A percentile compares a stretch with the other conserved stretches of the same genome.
These are phyloP conservation scores for Knoxdaviesia capensis DNA, from an alignment of 2,329 filamentous ascomycete genomes.

Conservation along the genomic window DNA sequence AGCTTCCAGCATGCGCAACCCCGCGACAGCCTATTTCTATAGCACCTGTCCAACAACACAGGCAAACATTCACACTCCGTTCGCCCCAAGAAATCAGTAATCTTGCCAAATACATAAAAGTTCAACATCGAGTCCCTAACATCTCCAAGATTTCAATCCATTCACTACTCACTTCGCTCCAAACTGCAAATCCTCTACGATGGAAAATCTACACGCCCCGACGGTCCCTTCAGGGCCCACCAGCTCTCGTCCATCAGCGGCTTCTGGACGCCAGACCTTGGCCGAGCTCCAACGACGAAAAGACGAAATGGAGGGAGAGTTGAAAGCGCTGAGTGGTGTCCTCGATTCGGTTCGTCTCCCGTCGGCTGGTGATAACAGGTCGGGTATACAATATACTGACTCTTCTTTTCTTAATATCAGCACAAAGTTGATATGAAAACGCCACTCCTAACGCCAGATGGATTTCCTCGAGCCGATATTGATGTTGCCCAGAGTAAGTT, in stretches of 20 bases:
- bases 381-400: slow-evolving; percentile 7
- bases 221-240: slow-evolving; percentile 56
- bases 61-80: too few species aligned
- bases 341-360: slow-evolving; percentile 55
- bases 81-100: too few species aligned
- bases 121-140: too few species aligned
- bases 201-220: slow-evolving; percentile 37
- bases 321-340: slow-evolving; percentile 66
- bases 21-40: too few species aligned
- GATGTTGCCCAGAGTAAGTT: slow-evolving; percentile 77
- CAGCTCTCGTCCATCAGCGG: slow-evolving; percentile 43
- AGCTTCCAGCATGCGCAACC: too few species aligned
- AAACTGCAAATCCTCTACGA: slow-evolving; percentile 11
- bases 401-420: slow-evolving; percentile 20
- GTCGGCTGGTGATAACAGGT: slow-evolving; percentile 1
- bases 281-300: slow-evolving; percentile 69
- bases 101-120: too few species aligned
- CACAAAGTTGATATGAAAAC: slow-evolving; percentile 91
- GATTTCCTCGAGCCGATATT: slow-evolving; percentile 80
- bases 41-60: too few species aligned
- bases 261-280: slow-evolving; percentile 44
- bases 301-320: slow-evolving; percentile 65
- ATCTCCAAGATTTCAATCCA: too few species aligned
- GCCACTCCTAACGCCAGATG: slow-evolving; percentile 66
- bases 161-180: too few species aligned